Evolutionary conservation across 345 rosid species (phyloP).

Genomic region (Psidium friedrichsthalianum): DNA sequence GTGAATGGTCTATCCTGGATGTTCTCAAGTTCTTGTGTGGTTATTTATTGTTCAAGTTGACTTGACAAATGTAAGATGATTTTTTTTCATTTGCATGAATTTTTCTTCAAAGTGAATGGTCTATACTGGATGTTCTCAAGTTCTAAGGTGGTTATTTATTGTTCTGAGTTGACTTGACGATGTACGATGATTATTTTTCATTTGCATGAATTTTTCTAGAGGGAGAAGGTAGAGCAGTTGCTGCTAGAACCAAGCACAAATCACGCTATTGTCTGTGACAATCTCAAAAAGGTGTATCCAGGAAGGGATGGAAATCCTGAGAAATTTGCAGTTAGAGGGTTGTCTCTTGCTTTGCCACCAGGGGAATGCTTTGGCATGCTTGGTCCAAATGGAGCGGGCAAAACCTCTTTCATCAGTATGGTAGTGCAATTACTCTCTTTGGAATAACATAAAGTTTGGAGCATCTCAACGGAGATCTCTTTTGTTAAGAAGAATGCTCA

Average conservation of each 20-base stretch:
- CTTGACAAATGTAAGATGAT: no score
- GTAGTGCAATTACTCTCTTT: slow-evolving; percentile 21
- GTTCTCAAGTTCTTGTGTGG: neutral
- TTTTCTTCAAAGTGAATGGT: no score
- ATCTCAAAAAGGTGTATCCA: slow-evolving; percentile 73
- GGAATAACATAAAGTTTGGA: neutral
- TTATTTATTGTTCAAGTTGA: no score
- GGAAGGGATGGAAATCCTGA: slow-evolving; percentile 87
- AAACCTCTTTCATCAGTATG: slow-evolving; percentile 91
- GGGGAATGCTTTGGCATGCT: slow-evolving; percentile 98
- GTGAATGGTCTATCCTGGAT: neutral
- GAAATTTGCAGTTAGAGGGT: slow-evolving; percentile 72
- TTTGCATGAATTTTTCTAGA: slow-evolving; percentile 22
- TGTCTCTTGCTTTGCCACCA: slow-evolving; percentile 82
- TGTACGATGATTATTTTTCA: neutral
- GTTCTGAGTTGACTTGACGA: neutral
- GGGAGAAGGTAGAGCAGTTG: slow-evolving; percentile 65
- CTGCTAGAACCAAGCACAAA: slow-evolving; percentile 40
- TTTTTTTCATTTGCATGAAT: no score
- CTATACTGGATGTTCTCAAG: neutral
- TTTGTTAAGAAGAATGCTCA: neutral
- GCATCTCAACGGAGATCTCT: neutral
- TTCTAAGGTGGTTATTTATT: neutral
- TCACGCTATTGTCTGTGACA: slow-evolving; percentile 58
- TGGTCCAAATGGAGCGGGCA: slow-evolving; percentile 99